Percentiles rank a stretch among this genome's conserved stretches.
Conservation (phyloP, 768 basidiomycete species). For the Psilocybe cyanescens region DNA sequence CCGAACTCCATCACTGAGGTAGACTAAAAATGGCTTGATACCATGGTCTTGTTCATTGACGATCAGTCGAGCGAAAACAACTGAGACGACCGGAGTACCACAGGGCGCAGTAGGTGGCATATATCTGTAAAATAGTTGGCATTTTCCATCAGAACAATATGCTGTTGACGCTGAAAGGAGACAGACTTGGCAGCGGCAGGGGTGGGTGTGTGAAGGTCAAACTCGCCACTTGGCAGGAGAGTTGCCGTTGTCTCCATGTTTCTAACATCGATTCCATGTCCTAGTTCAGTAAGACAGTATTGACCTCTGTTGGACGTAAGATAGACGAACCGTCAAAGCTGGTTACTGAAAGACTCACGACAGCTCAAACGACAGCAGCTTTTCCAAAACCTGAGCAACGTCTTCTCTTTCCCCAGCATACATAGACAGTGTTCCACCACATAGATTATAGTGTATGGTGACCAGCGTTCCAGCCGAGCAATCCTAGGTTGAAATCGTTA, state of each 20-base stretch:
- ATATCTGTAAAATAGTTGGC: background rate
- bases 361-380: conserved; percentile 5
- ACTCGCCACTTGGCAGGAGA: background rate
- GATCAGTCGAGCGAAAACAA: background rate
- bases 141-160: background rate
- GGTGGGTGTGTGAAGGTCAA: conserved; percentile 1
- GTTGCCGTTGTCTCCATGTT: conserved; percentile 1
- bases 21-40: background rate
- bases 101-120: conserved; percentile 2
- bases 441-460: conserved; percentile 6
- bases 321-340: background rate
- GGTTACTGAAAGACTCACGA: background rate
- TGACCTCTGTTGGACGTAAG: background rate
- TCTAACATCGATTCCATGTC: background rate
- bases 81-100: background rate
- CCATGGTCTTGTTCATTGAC: background rate
- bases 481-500: background rate
- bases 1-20: background rate
- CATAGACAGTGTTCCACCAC: conserved; percentile 1
- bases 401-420: background rate
- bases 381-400: background rate
- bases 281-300: background rate
- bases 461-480: background rate
- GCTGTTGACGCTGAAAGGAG: background rate
- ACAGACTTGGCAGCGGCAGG: background rate